Percentiles rank a stretch among this genome's conserved stretches.
Evolutionary conservation across 805 yeast species (phyloP).

Genomic region (Wickerhamomyces tratensis): DNA sequence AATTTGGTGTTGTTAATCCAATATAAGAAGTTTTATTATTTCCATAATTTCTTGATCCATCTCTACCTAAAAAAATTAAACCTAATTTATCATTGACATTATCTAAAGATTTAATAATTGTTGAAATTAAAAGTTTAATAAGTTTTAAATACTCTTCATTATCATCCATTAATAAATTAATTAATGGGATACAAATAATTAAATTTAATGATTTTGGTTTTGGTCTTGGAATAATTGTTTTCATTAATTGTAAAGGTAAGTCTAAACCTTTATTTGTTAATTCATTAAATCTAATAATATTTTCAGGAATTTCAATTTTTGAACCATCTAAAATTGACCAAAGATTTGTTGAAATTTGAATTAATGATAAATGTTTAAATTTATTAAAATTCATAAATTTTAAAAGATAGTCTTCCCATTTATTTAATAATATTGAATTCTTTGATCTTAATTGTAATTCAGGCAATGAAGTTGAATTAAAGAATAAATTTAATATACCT

Average conservation of each 20-base stretch:
- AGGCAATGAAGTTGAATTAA: conserved; percentile 32
- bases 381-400: conserved; percentile 4
- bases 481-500: conserved; percentile 22
- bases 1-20: conserved; percentile 32
- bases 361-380: conserved; percentile 20
- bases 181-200: conserved; percentile 31
- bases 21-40: conserved; percentile 30
- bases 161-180: conserved; percentile 18
- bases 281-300: conserved; percentile 27
- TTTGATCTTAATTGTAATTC: conserved; percentile 28
- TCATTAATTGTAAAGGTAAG: conserved; percentile 29
- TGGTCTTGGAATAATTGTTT: conserved; percentile 30
- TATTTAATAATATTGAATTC: conserved; percentile 23
- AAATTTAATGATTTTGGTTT: conserved; percentile 30
- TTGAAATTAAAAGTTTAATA: conserved; percentile 18
- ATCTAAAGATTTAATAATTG: conserved; percentile 21
- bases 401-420: conserved; percentile 30
- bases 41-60: conserved; percentile 26
- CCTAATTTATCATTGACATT: conserved; percentile 33
- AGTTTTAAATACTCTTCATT: conserved; percentile 20
- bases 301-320: conserved; percentile 25
- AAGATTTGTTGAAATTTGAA: conserved; percentile 40
- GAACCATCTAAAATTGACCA: conserved; percentile 32
- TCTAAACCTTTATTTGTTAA: conserved; percentile 28
- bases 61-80: conserved; percentile 35